Base-by-base conservation (phyloP, 768 basidiomycete species). In the Rhizopogon vulgaris region DNA sequence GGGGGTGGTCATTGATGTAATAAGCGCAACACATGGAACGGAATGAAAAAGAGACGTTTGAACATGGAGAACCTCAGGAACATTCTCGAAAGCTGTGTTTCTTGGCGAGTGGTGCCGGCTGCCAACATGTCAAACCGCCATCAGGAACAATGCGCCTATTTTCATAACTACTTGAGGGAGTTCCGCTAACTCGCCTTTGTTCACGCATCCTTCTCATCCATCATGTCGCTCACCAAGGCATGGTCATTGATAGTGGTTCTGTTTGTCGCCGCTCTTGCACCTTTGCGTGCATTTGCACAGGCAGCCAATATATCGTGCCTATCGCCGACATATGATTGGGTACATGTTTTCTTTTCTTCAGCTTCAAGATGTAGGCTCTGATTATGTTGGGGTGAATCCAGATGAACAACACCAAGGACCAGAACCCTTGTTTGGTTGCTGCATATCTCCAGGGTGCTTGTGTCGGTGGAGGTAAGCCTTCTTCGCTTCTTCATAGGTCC, bases 351-450 rank as follows among this genome's bases (percentile, higher is more conserved):
- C 17, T 9, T 32, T 22, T 28, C 11, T 14, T 43, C 38, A 9
- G 15, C 22, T 17, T 22, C 22, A 49, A 30, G 40, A 38, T 48
- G 46, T 14, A 11, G 11, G 15, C n/a, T 56, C 38, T 56, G 12
- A 11, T 38, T 15, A 18, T 52, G 41, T 32, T 22, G 18, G 42
- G 42, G 17, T 25, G 6, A 14, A 48, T 28, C 12, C 22, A 67
- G 66, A 66, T 69, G 66, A 11, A 45, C 43, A 82, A 82, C 52
- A 76, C 76, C 22, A 68, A 70, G 46, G 62, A 63, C 40, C 72
- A 80, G 53, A 75, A 63, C n/a, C 77, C 78, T 18, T 80, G 78
- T 55, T 41, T 69, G 14, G 63, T 80, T 18, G 64, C 76, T 12
- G 71, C 77, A 2, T 72, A 71, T 38, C 61, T 79, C 1, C 59